These are phyloP conservation scores for Lentinula sp. DNA, from an alignment of 768 basidiomycete species.

Conservation along the genomic window DNA sequence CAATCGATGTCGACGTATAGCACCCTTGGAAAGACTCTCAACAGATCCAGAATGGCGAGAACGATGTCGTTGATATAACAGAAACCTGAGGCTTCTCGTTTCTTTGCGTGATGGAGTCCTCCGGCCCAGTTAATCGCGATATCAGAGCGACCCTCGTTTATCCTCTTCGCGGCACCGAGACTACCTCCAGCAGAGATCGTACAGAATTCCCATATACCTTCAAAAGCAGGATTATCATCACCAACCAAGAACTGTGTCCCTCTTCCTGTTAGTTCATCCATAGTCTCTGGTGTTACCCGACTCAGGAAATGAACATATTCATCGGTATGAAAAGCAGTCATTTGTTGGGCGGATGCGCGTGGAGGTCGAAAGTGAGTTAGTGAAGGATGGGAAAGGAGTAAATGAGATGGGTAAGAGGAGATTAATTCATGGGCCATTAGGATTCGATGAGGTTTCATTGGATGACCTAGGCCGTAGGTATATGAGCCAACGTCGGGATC, in stretches of 20 bases:
- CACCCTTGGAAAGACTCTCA: conserved; percentile 81
- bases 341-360: conserved; percentile 63
- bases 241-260: conserved; percentile 67
- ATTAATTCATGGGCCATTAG: conserved; percentile 91
- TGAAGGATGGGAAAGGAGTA: neutral
- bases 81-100: conserved; percentile 95
- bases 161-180: conserved; percentile 74
- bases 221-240: conserved; percentile 95
- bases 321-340: conserved; percentile 97
- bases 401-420: conserved; percentile 56
- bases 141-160: conserved; percentile 74
- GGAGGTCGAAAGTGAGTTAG: conserved; percentile 36
- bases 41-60: conserved; percentile 86
- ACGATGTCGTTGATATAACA: conserved; percentile 99
- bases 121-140: conserved; percentile 73
- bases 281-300: conserved; percentile 87
- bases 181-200: conserved; percentile 95
- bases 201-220: conserved; percentile 95
- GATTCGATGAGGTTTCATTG: conserved; percentile 97
- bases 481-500: conserved; percentile 54
- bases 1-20: conserved; percentile 98
- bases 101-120: conserved; percentile 99
- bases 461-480: conserved; percentile 84
- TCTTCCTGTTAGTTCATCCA: conserved; percentile 76
- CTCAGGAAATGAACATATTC: conserved; percentile 94